Base-by-base conservation (phyloP, 352 stramenopile genomes). In the Globisporangium irregulare region DNA sequence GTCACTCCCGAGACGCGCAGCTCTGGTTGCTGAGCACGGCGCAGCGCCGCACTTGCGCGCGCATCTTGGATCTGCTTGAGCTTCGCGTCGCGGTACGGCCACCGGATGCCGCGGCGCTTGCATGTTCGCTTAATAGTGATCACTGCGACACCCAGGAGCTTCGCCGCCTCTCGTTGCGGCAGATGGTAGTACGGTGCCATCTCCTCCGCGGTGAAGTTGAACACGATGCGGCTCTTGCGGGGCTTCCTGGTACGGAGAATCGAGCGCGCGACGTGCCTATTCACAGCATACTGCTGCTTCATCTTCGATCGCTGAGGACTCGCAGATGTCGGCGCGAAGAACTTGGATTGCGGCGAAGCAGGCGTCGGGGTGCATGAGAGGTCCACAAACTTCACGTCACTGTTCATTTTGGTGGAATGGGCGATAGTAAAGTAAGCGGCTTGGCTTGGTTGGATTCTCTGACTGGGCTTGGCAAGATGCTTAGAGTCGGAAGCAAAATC, bases 161-260 rank as follows among this genome's bases (percentile, higher is more conserved):
- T 61, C 18, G 76, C 74, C 32, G 68, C 81, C 57, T 76, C 61
- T 50, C 68, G 73, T 59, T 89, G 81, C 5, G 81, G 72, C 46
- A 89, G 69, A 54, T 89, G 77, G 66, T 82, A 89, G 66, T 65
- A 87, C 55, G 70, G 68, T 15, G 59, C 53, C 61, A 87, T 68
- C 12, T 80, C 70, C 7, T 82, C 55, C 20, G 61, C 67, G 22
- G 65, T 71, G 65, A 81, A 83, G 50, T 89, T 72, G 67, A 75
- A 89, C 29, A 78, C 38, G 9, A 73, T 59, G 36, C 80, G 78
- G 61, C 74, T 85, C 75, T 84, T 87, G 60, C 79, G 76, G 15
- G 56, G 55, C 63, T 72, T 77, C 60, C 67, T 66, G 41, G 56
- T 15, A 25, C 38, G 20, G 58, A 63, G 59, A 62, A 73, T 68